Evolutionary conservation across 345 rosid species (phyloP).

Genomic region (Brassica carinata): DNA sequence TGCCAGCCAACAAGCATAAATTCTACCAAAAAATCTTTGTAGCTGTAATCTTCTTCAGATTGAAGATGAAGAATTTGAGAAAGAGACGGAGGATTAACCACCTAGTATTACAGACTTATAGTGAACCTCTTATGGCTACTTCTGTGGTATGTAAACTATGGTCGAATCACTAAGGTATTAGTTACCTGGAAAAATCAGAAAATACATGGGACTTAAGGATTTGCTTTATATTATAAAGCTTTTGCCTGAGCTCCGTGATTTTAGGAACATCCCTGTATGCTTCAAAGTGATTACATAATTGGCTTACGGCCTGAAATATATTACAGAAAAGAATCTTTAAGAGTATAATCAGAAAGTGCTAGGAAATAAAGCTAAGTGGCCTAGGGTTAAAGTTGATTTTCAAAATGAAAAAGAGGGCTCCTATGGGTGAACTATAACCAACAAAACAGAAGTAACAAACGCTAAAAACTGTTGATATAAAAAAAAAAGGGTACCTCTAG

Average conservation of each 20-base stretch:
- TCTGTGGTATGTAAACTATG: conserved; percentile 1
- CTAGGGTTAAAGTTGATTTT: background rate
- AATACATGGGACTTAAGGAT: conserved; percentile 92
- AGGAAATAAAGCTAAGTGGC: conserved; percentile 4
- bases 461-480: background rate
- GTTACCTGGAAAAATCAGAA: conserved; percentile 94
- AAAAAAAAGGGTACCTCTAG: conserved; percentile 64
- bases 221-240: conserved; percentile 91
- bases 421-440: background rate
- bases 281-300: conserved; percentile 94
- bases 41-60: conserved; percentile 14
- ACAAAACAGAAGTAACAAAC: conserved; percentile 12
- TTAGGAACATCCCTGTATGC: conserved; percentile 96
- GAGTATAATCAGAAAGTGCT: conserved; percentile 1
- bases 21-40: background rate
- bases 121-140: background rate
- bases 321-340: conserved; percentile 13
- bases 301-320: conserved; percentile 93
- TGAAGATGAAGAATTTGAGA: background rate
- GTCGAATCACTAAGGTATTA: conserved; percentile 4
- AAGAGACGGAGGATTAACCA: conserved; percentile 1
- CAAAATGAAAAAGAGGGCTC: background rate
- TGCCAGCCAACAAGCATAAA: conserved; percentile 11
- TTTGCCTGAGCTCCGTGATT: conserved; percentile 94
- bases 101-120: conserved; percentile 5